Conservation (phyloP, 2,329 filamentous ascomycete species). For the Aspergillus quadricinctus region DNA sequence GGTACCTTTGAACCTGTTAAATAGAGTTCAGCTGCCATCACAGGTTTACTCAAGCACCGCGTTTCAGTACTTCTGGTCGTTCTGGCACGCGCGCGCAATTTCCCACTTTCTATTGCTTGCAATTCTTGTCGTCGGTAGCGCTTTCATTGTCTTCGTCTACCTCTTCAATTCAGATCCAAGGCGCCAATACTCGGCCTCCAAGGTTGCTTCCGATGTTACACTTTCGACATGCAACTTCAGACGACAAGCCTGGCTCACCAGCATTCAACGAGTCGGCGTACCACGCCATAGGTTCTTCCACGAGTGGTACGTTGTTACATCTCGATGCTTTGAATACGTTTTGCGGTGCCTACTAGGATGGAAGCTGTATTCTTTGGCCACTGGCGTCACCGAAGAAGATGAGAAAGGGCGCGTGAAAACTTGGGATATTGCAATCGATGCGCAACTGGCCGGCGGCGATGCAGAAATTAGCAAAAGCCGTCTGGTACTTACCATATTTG, state of each 20-base stretch:
- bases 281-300: conserved; percentile 82
- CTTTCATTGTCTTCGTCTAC: conserved; percentile 55
- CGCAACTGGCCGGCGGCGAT: conserved; percentile 86
- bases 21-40: conserved; percentile 26
- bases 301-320: conserved; percentile 72
- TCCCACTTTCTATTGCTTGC: conserved; percentile 48
- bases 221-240: conserved; percentile 77
- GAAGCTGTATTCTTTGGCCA: conserved; percentile 71
- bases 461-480: conserved; percentile 84
- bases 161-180: conserved; percentile 56
- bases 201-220: conserved; percentile 23
- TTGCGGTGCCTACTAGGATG: conserved; percentile 72
- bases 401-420: conserved; percentile 83
- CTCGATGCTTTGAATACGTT: conserved; percentile 79
- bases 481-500: conserved; percentile 78
- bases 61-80: conserved; percentile 27
- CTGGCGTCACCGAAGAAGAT: conserved; percentile 76
- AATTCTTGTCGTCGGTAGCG: conserved; percentile 49
- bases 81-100: conserved; percentile 36
- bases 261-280: conserved; percentile 88
- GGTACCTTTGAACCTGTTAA: conserved; percentile 57
- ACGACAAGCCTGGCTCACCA: conserved; percentile 86
- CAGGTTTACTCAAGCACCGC: conserved; percentile 22
- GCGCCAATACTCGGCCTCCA: conserved; percentile 45
- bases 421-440: conserved; percentile 89